Conservation (phyloP, 306 rosid genomes). For the Sophora flavescens region DNA sequence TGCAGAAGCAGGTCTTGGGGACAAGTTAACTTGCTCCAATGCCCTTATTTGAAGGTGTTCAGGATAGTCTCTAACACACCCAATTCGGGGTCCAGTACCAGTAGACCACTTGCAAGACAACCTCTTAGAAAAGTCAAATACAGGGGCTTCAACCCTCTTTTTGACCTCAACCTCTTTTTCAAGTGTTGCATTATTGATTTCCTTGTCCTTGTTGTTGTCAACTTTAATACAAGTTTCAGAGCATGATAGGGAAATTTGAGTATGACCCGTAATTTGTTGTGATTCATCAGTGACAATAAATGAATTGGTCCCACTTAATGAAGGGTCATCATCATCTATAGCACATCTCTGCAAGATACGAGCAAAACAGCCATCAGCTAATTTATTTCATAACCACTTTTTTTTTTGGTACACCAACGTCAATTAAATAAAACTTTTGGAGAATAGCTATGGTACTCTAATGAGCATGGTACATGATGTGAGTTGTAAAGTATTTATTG, state of each 20-base stretch:
- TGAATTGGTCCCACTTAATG: conserved; percentile 49
- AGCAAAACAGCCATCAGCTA: conserved; percentile 22
- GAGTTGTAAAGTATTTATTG: too few species aligned
- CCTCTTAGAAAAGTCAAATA: conserved; percentile 58
- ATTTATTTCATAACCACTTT: neutral
- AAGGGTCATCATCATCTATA: conserved; percentile 77
- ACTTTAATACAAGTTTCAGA: neutral
- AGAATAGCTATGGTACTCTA: too few species aligned
- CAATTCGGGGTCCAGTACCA: conserved; percentile 86
- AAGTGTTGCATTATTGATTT: conserved; percentile 26
- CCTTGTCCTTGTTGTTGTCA: conserved; percentile 22
- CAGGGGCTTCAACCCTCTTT: conserved; percentile 41
- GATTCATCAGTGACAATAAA: conserved; percentile 43
- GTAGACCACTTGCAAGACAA: conserved; percentile 87
- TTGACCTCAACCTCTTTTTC: conserved; percentile 45
- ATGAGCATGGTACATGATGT: too few species aligned
- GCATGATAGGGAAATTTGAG: conserved; percentile 29
- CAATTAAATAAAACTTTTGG: neutral
- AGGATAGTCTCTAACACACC: conserved; percentile 97
- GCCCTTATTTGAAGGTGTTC: conserved; percentile 84
- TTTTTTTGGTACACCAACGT: neutral
- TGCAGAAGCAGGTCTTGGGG: conserved; percentile 69
- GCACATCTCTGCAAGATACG: conserved; percentile 67
- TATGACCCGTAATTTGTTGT: conserved; percentile 45
- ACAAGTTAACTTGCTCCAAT: conserved; percentile 84